A percentile compares a stretch with the other conserved stretches of the same genome.
Evolutionary conservation across 805 yeast genomes (phyloP).

Genomic region (Clavispora fructus): DNA sequence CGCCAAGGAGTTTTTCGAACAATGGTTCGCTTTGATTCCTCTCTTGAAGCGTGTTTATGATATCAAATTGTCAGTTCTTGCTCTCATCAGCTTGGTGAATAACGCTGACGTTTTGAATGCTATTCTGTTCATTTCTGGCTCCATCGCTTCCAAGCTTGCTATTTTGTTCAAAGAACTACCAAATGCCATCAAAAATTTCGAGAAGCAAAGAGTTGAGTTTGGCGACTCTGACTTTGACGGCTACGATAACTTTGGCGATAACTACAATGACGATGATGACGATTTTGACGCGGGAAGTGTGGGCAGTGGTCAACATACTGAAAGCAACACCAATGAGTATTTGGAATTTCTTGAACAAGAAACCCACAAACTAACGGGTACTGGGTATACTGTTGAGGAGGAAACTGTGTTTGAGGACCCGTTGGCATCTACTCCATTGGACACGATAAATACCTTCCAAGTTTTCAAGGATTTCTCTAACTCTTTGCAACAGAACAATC

Average conservation of each 20-base stretch:
- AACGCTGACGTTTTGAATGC: constrained; percentile 14
- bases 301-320: constrained; percentile 22
- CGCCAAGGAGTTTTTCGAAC: constrained; percentile 42
- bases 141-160: constrained; percentile 49
- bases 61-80: constrained; percentile 68
- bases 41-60: constrained; percentile 69
- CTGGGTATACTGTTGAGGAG: constrained; percentile 19
- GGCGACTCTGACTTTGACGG: constrained; percentile 24
- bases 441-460: constrained; percentile 9
- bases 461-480: constrained; percentile 12
- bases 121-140: constrained; percentile 28
- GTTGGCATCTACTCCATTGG: constrained; percentile 18
- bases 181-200: constrained; percentile 60
- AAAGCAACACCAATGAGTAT: constrained; percentile 36
- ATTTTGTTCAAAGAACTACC: constrained; percentile 59
- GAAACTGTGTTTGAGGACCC: constrained; percentile 20
- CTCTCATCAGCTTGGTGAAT: constrained; percentile 47
- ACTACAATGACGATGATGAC: constrained; percentile 3
- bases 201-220: constrained; percentile 56
- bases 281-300: constrained; percentile 13
- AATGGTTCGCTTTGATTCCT: constrained; percentile 61
- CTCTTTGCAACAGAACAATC: constrained; percentile 9
- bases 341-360: constrained; percentile 45
- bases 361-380: constrained; percentile 30
- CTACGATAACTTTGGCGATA: constrained; percentile 4